A percentile compares a stretch with the other conserved stretches of the same genome.
Evolutionary conservation across 345 rosid species (phyloP).

Genomic region (Eucalyptus tenuipes): DNA sequence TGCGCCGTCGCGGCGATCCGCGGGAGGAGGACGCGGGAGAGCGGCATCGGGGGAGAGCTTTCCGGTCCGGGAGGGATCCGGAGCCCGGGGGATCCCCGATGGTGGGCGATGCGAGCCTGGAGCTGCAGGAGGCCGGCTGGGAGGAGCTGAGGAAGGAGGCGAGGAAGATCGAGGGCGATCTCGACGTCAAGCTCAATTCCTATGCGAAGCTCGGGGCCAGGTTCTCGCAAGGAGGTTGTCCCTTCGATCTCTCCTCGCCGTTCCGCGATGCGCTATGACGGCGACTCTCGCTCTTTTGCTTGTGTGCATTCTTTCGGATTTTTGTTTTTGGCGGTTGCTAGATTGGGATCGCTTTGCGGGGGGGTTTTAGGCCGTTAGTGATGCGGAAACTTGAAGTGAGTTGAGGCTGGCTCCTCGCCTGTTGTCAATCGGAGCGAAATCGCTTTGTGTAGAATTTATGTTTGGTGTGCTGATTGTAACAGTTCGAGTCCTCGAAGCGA

Average conservation of each 20-base stretch:
- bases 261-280: neutral
- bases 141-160: slow-evolving; percentile 91
- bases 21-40: neutral
- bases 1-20: neutral
- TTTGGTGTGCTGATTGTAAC: neutral
- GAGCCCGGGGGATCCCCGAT: slow-evolving; percentile 30
- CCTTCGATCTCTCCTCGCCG: neutral
- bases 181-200: slow-evolving; percentile 93
- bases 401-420: neutral
- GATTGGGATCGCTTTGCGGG: neutral
- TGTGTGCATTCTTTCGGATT: neutral
- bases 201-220: slow-evolving; percentile 96
- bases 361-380: neutral
- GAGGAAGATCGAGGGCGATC: slow-evolving; percentile 93
- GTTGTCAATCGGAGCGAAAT: neutral
- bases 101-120: slow-evolving; percentile 54
- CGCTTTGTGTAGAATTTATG: neutral
- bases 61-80: neutral
- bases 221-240: slow-evolving; percentile 74
- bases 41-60: neutral
- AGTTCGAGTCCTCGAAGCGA: neutral
- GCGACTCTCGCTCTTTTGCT: neutral
- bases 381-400: neutral
- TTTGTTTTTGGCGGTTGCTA: neutral
- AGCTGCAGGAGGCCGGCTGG: slow-evolving; percentile 96